Evolutionary conservation across 1,284 basidiomycete genomes (phyloP).

Genomic region (Apiotrichum sp.): DNA sequence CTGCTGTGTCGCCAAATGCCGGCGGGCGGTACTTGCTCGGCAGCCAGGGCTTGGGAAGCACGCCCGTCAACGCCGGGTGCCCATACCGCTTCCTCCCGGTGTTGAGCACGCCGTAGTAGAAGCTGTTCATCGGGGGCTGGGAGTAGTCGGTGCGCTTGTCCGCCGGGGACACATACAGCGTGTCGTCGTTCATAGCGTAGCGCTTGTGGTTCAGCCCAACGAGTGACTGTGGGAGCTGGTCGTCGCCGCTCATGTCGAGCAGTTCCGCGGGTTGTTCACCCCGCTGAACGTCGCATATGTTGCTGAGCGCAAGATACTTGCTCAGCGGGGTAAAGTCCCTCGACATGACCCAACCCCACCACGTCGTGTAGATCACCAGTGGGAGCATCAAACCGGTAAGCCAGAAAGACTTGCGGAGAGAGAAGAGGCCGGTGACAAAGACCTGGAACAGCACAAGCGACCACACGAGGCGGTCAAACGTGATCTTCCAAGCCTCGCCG

Average conservation of each 20-base stretch:
- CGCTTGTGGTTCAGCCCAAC: constrained; percentile 75
- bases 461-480: constrained; percentile 79
- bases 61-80: constrained; percentile 81
- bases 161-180: constrained; percentile 84
- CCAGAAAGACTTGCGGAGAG: constrained; percentile 65
- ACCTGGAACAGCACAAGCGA: constrained; percentile 75
- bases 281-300: constrained; percentile 77
- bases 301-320: constrained; percentile 69
- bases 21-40: constrained; percentile 66
- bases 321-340: constrained; percentile 67
- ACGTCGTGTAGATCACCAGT: constrained; percentile 65
- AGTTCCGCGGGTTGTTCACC: constrained; percentile 76
- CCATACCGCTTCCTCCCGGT: constrained; percentile 66
- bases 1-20: constrained; percentile 48
- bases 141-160: constrained; percentile 87
- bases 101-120: constrained; percentile 83
- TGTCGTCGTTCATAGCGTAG: constrained; percentile 89
- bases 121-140: constrained; percentile 89
- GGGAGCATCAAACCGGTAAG: constrained; percentile 65
- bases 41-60: constrained; percentile 83
- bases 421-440: constrained; percentile 93
- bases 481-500: constrained; percentile 69
- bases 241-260: constrained; percentile 59
- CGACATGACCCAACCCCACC: constrained; percentile 74
- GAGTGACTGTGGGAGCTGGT: constrained; percentile 73